Conservation (phyloP, 768 basidiomycete genomes). For the Tricholoma terreum region DNA sequence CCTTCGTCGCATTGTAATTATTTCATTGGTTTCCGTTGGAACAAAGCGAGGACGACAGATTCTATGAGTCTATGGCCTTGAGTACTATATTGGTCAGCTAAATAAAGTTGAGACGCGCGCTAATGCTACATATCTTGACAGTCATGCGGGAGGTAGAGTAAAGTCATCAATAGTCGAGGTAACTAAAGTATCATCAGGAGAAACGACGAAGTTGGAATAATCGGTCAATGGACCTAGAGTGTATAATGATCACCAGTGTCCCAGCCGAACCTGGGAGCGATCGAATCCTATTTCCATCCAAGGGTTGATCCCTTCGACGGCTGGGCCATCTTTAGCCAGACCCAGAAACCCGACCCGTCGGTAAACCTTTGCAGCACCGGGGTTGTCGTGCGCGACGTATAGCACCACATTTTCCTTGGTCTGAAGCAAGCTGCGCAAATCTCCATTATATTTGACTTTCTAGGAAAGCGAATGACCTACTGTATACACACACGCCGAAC, state of each 20-base stretch:
- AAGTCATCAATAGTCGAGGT: neutral
- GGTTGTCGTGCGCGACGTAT: slow-evolving; percentile 61
- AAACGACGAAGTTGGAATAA: neutral
- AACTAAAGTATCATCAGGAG: neutral
- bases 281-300: slow-evolving; percentile 72
- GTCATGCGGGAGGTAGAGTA: neutral
- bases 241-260: slow-evolving; percentile 57
- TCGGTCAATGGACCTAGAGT: neutral
- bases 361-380: slow-evolving; percentile 56
- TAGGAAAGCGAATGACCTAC: slow-evolving; percentile 31
- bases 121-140: neutral
- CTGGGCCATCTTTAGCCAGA: slow-evolving; percentile 28
- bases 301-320: slow-evolving; percentile 38
- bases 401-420: slow-evolving; percentile 53
- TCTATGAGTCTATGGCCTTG: neutral
- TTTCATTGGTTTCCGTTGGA: neutral
- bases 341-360: slow-evolving; percentile 65
- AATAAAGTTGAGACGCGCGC: neutral
- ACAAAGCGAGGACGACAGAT: too few relatives aligned
- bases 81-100: neutral
- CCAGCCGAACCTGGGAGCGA: slow-evolving; percentile 41
- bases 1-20: neutral
- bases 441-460: neutral
- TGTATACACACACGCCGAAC: slow-evolving; percentile 54
- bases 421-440: slow-evolving; percentile 28